These are phyloP conservation scores for Verticillium zaregamsianum DNA, from an alignment of 2,329 filamentous ascomycete genomes.

Conservation along the genomic window DNA sequence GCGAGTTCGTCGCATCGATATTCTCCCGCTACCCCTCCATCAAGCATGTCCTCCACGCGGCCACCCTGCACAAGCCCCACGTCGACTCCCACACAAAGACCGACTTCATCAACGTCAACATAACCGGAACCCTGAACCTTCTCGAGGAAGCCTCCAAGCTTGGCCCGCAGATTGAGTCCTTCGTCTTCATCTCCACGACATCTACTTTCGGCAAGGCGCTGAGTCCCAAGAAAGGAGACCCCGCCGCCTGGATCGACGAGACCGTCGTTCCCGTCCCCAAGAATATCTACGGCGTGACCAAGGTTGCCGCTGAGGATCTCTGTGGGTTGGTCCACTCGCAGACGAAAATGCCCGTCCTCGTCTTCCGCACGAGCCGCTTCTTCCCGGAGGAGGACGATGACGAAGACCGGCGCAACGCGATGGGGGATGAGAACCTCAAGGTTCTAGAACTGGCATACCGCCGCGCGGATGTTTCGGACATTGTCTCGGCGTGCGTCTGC, in stretches of 20 bases:
- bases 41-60: slow-evolving; percentile 37
- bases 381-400: slow-evolving; percentile 45
- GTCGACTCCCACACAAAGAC: slow-evolving; percentile 37
- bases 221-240: slow-evolving; percentile 25
- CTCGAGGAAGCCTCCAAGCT: slow-evolving; percentile 32
- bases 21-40: slow-evolving; percentile 26
- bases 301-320: slow-evolving; percentile 43
- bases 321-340: slow-evolving; percentile 36
- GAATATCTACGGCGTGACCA: slow-evolving; percentile 46
- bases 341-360: slow-evolving; percentile 32
- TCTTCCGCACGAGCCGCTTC: slow-evolving; percentile 44
- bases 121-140: slow-evolving; percentile 36
- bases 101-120: slow-evolving; percentile 40
- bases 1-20: slow-evolving; percentile 24
- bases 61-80: slow-evolving; percentile 44
- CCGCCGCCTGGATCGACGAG: slow-evolving; percentile 42
- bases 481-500: slow-evolving; percentile 35
- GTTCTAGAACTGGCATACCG: slow-evolving; percentile 43
- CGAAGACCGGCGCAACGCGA: slow-evolving; percentile 27
- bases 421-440: slow-evolving; percentile 40
- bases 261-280: slow-evolving; percentile 34
- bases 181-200: slow-evolving; percentile 42
- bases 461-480: slow-evolving; percentile 37
- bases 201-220: slow-evolving; percentile 39
- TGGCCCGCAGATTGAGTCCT: slow-evolving; percentile 25